A percentile compares a stretch with the other conserved stretches of the same genome.
Evolutionary conservation across 2,329 filamentous ascomycete species (phyloP).

Genomic region (Aspergillus aculeatinus): DNA sequence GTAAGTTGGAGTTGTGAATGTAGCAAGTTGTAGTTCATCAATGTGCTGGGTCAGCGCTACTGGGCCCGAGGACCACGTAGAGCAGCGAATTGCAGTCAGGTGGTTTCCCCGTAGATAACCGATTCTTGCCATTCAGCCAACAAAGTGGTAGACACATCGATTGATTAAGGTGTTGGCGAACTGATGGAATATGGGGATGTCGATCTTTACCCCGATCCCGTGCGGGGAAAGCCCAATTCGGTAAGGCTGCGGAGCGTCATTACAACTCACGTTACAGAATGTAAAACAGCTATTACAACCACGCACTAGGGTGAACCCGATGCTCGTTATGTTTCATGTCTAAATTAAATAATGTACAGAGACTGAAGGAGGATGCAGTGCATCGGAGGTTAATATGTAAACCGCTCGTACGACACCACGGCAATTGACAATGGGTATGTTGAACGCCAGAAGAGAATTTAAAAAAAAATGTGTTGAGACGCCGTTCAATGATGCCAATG

Average conservation of each 20-base stretch:
- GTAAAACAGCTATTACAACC: too few relatives aligned
- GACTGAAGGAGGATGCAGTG: neutral
- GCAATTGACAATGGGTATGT: constrained; percentile 10
- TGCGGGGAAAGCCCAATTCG: constrained; percentile 19
- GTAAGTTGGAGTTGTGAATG: too few relatives aligned
- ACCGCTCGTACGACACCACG: neutral
- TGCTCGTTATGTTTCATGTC: neutral
- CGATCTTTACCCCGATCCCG: constrained; percentile 15
- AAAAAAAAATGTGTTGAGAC: neutral
- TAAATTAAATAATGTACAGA: constrained; percentile 1
- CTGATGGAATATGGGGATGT: neutral
- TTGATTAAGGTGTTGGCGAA: neutral
- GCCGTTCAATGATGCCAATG: neutral
- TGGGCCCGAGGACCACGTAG: constrained; percentile 1
- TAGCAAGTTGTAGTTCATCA: neutral
- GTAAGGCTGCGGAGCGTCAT: constrained; percentile 12
- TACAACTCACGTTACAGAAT: constrained; percentile 2
- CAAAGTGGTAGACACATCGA: too few relatives aligned
- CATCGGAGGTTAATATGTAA: neutral
- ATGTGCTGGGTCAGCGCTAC: neutral
- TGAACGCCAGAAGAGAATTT: constrained; percentile 6
- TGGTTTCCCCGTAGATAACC: constrained; percentile 15
- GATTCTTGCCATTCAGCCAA: constrained; percentile 9
- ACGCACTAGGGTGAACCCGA: too few relatives aligned
- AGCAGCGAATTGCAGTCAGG: neutral